Conservation (phyloP, 768 basidiomycete species). For the Mycena albidolilacea region DNA sequence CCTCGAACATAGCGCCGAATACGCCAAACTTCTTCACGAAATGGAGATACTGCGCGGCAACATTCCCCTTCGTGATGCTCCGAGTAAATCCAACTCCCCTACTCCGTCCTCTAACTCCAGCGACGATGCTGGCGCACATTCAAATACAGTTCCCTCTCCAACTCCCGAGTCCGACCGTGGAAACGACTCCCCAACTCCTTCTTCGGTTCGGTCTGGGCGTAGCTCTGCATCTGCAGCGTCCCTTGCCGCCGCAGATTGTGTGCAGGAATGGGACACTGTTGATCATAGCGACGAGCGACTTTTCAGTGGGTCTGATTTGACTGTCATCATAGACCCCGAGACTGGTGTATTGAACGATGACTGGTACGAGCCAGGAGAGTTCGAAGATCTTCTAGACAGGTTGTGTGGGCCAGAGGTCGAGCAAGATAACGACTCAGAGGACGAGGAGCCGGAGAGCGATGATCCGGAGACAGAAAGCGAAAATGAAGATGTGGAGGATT, state of each 20-base stretch:
- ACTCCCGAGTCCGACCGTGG: too few relatives aligned
- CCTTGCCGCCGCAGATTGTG: not conserved
- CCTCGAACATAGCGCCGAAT: conserved; percentile 39
- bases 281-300: conserved; percentile 12
- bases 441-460: not conserved
- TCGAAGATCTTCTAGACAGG: not conserved
- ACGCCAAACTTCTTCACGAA: conserved; percentile 34
- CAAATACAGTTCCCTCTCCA: too few relatives aligned
- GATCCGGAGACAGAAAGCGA: too few relatives aligned
- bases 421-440: not conserved
- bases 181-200: too few relatives aligned
- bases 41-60: conserved; percentile 1
- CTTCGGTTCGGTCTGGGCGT: too few relatives aligned
- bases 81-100: too few relatives aligned
- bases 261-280: not conserved
- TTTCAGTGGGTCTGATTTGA: conserved; percentile 12
- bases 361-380: conserved; percentile 2
- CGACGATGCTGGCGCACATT: too few relatives aligned
- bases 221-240: too few relatives aligned
- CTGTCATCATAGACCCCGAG: not conserved
- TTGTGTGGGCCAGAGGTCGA: not conserved
- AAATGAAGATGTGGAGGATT: too few relatives aligned
- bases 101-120: too few relatives aligned
- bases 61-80: too few relatives aligned
- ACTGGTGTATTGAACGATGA: not conserved